Base-by-base conservation (phyloP, 345 rosid species). In the Linum lewisii region DNA sequence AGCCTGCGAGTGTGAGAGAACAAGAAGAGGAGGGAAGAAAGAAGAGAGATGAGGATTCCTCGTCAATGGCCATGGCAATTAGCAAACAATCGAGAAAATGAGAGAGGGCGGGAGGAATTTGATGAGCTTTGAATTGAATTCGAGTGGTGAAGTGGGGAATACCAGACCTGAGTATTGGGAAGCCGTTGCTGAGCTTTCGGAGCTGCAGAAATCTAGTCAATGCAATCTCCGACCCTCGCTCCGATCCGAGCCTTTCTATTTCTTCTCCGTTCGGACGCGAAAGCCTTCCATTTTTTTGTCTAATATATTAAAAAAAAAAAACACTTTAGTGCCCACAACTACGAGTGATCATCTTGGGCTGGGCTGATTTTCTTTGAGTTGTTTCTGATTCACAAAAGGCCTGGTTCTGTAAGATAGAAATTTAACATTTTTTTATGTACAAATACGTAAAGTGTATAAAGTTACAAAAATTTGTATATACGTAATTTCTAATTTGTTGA, bases 221-320 rank as follows among this genome's bases (percentile, higher is more conserved):
- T 5, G 7, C 54, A 53, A 55, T 47, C 55, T 66, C 88, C 93
- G 69, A 80, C 64, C 89, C 95, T 85, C 68, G 53, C 50, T 16
- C 74, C 54, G 51, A 50, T 51, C 66, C 64, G 68, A 77, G 21
- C 77, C n/a, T n/a, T n/a, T n/a, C n/a, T n/a, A n/a, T n/a, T n/a
- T n/a, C n/a, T n/a, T n/a, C n/a, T n/a, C n/a, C n/a, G n/a, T n/a
- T n/a, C n/a, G n/a, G n/a, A n/a, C n/a, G n/a, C n/a, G n/a, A n/a
- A n/a, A 26, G 32, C 32, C 32, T n/a, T 26, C 32, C 2, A 26
- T 26, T 26, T 26, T 6, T 26, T 26, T 6, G 2, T 6, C 32
- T 26, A 6, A 26, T 26, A 26, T 26, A 26, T 26, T 26, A 26
- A 2, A 26, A 26, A 26, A 26, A 26, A 26, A 26, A 6, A 26